phyloP scores from a whole-genome alignment of 2,329 filamentous ascomycete species.

The Clarireedia hainanense region DNA sequence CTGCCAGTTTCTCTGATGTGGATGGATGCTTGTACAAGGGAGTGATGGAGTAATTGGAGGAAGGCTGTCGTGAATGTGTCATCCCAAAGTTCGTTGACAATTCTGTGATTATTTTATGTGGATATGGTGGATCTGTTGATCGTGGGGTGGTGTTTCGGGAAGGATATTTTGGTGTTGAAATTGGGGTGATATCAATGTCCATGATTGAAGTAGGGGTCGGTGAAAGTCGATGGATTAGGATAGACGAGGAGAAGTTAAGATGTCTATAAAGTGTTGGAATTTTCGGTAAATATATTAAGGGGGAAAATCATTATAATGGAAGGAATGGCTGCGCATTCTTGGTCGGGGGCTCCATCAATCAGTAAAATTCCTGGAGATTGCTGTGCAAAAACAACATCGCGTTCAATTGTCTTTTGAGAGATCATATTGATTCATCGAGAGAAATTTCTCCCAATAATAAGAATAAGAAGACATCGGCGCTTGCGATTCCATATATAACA shows the following conservation, averaged over 20 bases:
- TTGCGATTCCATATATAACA: neutral
- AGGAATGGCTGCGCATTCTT: neutral
- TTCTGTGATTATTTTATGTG: neutral
- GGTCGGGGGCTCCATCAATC: too few relatives aligned
- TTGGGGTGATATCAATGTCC: neutral
- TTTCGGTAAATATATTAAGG: neutral
- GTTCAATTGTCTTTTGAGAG: too few relatives aligned
- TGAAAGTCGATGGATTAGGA: neutral
- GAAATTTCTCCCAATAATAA: too few relatives aligned
- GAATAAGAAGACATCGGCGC: too few relatives aligned
- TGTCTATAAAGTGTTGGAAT: neutral
- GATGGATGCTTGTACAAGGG: neutral
- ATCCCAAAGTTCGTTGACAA: neutral
- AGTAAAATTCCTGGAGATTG: too few relatives aligned
- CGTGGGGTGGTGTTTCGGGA: too few relatives aligned
- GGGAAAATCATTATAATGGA: neutral
- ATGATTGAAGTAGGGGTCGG: neutral
- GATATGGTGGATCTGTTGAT: neutral
- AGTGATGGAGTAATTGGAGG: neutral
- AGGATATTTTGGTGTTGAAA: neutral
- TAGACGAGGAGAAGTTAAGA: neutral
- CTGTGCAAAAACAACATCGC: too few relatives aligned
- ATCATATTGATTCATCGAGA: too few relatives aligned
- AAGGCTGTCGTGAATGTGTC: neutral
- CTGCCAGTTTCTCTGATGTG: constrained; percentile 1